Base-by-base conservation (phyloP, 768 basidiomycete genomes). In the Pulveroboletus sp. region DNA sequence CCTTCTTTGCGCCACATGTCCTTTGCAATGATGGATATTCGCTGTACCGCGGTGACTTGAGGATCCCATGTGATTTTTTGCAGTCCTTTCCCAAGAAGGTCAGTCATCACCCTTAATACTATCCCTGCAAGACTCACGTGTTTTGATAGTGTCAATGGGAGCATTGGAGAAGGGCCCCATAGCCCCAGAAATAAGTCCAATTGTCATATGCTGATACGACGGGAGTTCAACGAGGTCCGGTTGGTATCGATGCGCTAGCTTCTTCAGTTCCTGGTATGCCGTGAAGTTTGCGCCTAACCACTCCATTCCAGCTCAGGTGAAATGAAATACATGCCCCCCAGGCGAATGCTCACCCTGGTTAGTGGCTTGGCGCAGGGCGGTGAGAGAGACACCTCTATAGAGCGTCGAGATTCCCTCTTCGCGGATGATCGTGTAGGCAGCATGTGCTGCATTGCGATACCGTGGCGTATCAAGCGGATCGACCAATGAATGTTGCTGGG, bases 91-190 rank as follows among this genome's bases (percentile, higher is more conserved):
- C 39, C 6, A 9, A 41, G 5, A 36, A 10, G 21, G 49, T 52
- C 38, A 51, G 38, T 27, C 39, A 21, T 18, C 10, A 7, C 12
- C 35, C 31, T 33, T 36, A 26, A 32, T 18, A 32, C 18, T 37
- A 40, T 32, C 9, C 30, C 14, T 8, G n/a, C 30, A 24, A 0
- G 1, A 53, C 86, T 59, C 68, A 86, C 92, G 89, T 50, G 95
- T 98, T 70, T 96, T 97, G 61, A 95, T 93, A 10, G 89, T 91
- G 68, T 92, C 90, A 46, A 93, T 88, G 1, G 94, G 95, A 11
- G 96, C 96, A 64, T 99, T 98, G 12, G 93, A 94, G 69, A 98
- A 93, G 12, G 96, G 96, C 5, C 96, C 96, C 86, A 94, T 93
- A 2, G 96, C 96, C 44, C 96, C 96, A 41, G 92, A 95, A 59